A percentile compares a stretch with the other conserved stretches of the same genome.
Conservation (phyloP, 768 basidiomycete genomes). For the Lactarius sp. region DNA sequence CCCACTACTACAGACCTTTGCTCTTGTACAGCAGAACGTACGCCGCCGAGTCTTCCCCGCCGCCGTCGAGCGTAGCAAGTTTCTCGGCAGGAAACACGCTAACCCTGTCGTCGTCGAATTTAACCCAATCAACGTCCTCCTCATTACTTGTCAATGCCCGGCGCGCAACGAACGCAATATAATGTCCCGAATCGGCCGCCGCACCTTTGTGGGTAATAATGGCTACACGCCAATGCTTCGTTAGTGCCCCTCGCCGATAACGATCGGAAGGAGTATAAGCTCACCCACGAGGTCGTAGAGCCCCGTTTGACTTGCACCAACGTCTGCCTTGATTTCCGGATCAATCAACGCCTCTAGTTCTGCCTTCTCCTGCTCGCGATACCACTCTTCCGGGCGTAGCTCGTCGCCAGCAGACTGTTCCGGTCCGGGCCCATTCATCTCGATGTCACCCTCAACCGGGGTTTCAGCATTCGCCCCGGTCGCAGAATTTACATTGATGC, state of each 20-base stretch:
- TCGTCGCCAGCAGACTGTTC: slow-evolving; percentile 36
- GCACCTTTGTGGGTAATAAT: slow-evolving; percentile 98
- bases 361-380: slow-evolving; percentile 57
- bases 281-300: slow-evolving; percentile 88
- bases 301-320: slow-evolving; percentile 72
- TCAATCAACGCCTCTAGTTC: slow-evolving; percentile 64
- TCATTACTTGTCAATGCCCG: slow-evolving; percentile 35
- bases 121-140: slow-evolving; percentile 86
- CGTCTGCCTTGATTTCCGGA: slow-evolving; percentile 56
- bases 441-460: slow-evolving; percentile 40
- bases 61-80: slow-evolving; percentile 79
- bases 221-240: slow-evolving; percentile 40
- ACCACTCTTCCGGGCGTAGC: slow-evolving; percentile 60
- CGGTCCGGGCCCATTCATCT: slow-evolving; percentile 40
- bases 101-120: slow-evolving; percentile 96
- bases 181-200: slow-evolving; percentile 92
- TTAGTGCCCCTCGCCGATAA: slow-evolving; percentile 11
- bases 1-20: slow-evolving; percentile 37
- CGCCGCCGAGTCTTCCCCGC: slow-evolving; percentile 85
- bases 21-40: slow-evolving; percentile 85
- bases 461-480: slow-evolving; percentile 3
- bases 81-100: slow-evolving; percentile 83
- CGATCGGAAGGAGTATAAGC: slow-evolving; percentile 30
- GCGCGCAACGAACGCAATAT: slow-evolving; percentile 72
- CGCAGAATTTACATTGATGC: not conserved